phyloP scores from a whole-genome alignment of 257 asterid genomes.

The Jaltomata sinuosa region DNA sequence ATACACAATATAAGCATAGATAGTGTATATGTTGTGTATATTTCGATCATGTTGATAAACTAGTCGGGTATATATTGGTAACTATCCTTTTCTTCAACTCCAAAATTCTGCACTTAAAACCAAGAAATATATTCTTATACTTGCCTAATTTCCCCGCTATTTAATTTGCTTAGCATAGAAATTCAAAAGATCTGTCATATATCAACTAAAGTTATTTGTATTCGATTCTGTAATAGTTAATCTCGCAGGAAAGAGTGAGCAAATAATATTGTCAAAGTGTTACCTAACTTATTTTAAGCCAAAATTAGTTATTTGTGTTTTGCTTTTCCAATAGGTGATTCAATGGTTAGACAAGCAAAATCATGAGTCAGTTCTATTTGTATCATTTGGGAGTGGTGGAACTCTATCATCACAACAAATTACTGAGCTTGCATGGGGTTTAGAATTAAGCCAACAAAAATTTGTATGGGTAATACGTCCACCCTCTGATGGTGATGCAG shows the following conservation, averaged over 20 bases:
- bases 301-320: neutral
- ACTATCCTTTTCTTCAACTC: too few species aligned
- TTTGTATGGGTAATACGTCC: neutral
- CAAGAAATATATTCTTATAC: too few species aligned
- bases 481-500: neutral
- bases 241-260: neutral
- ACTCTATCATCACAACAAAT: neutral
- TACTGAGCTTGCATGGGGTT: conserved; percentile 7
- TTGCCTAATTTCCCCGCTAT: too few species aligned
- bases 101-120: too few species aligned
- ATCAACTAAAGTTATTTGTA: too few species aligned
- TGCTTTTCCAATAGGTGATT: neutral
- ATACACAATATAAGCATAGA: too few species aligned
- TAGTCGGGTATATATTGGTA: too few species aligned
- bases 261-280: neutral
- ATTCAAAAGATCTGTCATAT: too few species aligned
- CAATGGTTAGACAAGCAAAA: neutral
- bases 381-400: conserved; percentile 10
- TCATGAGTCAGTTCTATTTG: neutral
- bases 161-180: too few species aligned
- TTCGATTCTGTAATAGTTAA: neutral
- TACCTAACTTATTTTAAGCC: neutral
- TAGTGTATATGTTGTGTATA: too few species aligned
- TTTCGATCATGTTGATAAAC: too few species aligned
- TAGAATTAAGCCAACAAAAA: neutral